phyloP scores from a whole-genome alignment of 2,329 filamentous ascomycete genomes.

The Clonostachys rosea region DNA sequence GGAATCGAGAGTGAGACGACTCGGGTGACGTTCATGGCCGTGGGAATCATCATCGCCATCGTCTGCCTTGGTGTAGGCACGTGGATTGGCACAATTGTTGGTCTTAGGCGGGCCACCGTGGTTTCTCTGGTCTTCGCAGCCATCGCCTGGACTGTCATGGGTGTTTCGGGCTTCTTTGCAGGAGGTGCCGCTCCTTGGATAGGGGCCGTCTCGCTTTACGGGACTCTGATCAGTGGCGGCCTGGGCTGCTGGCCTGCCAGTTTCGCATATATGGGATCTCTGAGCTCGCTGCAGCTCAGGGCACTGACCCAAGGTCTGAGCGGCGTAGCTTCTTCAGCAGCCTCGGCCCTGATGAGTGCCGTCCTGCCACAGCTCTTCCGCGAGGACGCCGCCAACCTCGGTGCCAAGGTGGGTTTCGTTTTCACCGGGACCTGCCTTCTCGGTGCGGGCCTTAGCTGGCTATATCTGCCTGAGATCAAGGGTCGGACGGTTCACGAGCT shows the following conservation, averaged over 20 bases:
- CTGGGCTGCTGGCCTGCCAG: conserved; percentile 34
- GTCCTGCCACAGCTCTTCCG: conserved; percentile 19
- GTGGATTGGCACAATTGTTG: conserved; percentile 35
- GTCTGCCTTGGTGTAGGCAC: conserved; percentile 37
- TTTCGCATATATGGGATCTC: conserved; percentile 27
- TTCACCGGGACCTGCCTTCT: conserved; percentile 23
- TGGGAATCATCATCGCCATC: conserved; percentile 37
- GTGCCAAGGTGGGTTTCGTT: conserved; percentile 32
- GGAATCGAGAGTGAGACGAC: conserved; percentile 14
- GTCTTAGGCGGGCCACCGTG: conserved; percentile 31
- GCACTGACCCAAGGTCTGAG: conserved; percentile 26
- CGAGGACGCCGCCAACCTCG: conserved; percentile 23
- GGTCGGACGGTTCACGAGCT: conserved; percentile 37
- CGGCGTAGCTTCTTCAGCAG: conserved; percentile 29
- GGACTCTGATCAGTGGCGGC: conserved; percentile 26
- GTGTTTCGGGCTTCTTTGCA: conserved; percentile 23
- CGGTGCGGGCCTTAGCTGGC: conserved; percentile 26
- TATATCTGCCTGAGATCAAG: conserved; percentile 43
- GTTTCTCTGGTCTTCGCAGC: conserved; percentile 20
- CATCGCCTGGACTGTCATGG: conserved; percentile 37
- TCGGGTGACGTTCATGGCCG: conserved; percentile 29
- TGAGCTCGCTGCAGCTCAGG: conserved; percentile 12
- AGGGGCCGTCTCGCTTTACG: too few relatives aligned
- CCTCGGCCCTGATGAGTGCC: conserved; percentile 20
- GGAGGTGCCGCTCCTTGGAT: too few relatives aligned